phyloP scores from a whole-genome alignment of 2,329 filamentous ascomycete genomes.

The Kalaharituber pfeilii region DNA sequence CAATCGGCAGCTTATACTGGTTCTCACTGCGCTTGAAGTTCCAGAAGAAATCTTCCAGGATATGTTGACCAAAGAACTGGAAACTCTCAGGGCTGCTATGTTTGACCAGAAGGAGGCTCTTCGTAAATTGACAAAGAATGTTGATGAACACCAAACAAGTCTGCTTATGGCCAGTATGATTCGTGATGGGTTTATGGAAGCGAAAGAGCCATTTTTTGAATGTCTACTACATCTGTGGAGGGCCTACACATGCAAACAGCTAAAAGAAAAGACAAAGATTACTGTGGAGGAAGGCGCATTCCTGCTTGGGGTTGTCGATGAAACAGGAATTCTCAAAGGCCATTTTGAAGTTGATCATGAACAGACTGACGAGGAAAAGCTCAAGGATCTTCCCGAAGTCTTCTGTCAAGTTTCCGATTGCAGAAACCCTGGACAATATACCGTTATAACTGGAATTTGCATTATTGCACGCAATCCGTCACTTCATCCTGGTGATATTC shows the following conservation, averaged over 20 bases:
- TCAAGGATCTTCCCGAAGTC: conserved; percentile 55
- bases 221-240: conserved; percentile 71
- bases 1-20: conserved; percentile 76
- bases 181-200: conserved; percentile 56
- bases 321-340: conserved; percentile 58
- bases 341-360: conserved; percentile 39
- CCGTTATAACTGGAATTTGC: conserved; percentile 57
- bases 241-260: conserved; percentile 69
- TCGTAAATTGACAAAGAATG: conserved; percentile 49
- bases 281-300: conserved; percentile 69
- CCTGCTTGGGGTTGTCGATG: conserved; percentile 74
- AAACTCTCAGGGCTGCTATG: conserved; percentile 53
- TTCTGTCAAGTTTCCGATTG: conserved; percentile 64
- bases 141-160: conserved; percentile 74
- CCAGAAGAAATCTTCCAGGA: conserved; percentile 45
- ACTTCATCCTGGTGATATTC: conserved; percentile 78
- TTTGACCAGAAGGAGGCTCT: conserved; percentile 45
- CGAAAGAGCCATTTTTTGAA: conserved; percentile 61
- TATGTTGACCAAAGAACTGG: conserved; percentile 51
- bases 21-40: conserved; percentile 66
- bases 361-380: conserved; percentile 27
- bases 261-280: conserved; percentile 87
- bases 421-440: conserved; percentile 36
- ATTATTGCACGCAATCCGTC: conserved; percentile 83
- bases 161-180: conserved; percentile 60